Evolutionary conservation across 306 rosid genomes (phyloP), one percentile per base, ranked within the genome.

Genomic region (Nissolia schottii): DNA sequence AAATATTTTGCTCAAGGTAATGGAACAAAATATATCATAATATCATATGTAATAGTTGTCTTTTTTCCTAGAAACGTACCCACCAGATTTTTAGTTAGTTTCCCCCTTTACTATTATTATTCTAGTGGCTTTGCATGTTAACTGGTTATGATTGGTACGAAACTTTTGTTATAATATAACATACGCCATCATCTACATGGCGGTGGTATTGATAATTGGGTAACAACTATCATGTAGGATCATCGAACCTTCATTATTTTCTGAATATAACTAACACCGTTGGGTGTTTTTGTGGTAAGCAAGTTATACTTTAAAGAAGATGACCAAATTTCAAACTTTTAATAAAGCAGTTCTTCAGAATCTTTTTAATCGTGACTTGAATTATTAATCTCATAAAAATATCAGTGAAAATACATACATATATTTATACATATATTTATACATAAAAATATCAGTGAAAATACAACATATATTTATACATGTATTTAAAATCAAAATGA

Each of bases 91-190:
- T 29, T 16, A 55, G 43, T 41, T 27, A 16, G 20, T 31, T 54
- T 18, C 56, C 6, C 59, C 37, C 11, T 78, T 35, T 22, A n/a
- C 31, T 41, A 56, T 62, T 41, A 56, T 62, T 62, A 18, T 11
- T 74, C 3, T 23, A 41, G 13, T 29, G 7, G 38, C 28, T 62
- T 59, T 61, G 68, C 60, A 67, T 20, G 64, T 55, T 64, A 71
- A 60, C 38, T 63, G n/a, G 50, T 31, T 64, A 27, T 64, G 69
- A 64, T 78, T 55, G 69, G 37, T 34, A 2, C 34, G 28, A 45
- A 55, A 24, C 19, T 20, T 71, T 64, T 64, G 35, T 43, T 43
- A 45, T 45, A 15, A 62, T 41, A 45, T 53, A 40, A 19, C 31
- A 18, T 27, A 55, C 9, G 27, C 10, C 63, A 71, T 18, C 51